Conservation (phyloP, 768 basidiomycete genomes). For the Tylopilus sp. region DNA sequence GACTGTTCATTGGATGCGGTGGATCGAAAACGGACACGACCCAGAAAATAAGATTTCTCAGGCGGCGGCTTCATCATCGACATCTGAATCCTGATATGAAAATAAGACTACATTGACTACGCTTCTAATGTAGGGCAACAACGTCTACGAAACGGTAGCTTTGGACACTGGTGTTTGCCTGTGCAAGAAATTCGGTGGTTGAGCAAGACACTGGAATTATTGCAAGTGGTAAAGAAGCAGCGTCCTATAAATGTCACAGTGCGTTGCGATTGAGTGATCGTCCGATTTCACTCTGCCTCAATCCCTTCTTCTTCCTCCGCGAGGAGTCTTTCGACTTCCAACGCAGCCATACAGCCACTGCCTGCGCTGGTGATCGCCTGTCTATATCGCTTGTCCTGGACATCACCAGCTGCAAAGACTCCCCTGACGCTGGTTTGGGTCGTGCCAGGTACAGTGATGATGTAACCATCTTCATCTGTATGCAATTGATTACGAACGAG, state of each 20-base stretch:
- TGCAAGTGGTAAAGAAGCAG: not conserved
- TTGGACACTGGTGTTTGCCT: not conserved
- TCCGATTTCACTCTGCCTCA: slow-evolving; percentile 28
- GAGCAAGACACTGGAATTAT: not conserved
- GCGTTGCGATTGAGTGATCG: not conserved
- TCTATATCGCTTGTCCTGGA: slow-evolving; percentile 94
- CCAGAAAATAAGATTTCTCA: no score
- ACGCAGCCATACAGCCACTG: slow-evolving; percentile 94
- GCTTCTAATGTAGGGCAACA: no score
- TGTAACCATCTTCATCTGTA: slow-evolving; percentile 92
- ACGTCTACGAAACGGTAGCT: not conserved
- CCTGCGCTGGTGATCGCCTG: slow-evolving; percentile 94
- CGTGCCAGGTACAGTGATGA: slow-evolving; percentile 93
- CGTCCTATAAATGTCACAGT: not conserved
- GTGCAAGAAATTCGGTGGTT: not conserved
- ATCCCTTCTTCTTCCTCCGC: slow-evolving; percentile 78
- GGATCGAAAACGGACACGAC: no score
- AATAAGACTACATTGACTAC: no score
- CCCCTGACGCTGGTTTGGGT: slow-evolving; percentile 93
- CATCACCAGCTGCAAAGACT: slow-evolving; percentile 98
- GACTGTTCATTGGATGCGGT: no score
- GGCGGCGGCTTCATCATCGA: no score
- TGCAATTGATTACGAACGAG: slow-evolving; percentile 87
- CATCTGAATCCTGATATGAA: no score
- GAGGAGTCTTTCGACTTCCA: slow-evolving; percentile 90